Percentiles rank a stretch among this genome's conserved stretches.
phyloP scores from a whole-genome alignment of 139 green algal species.

The Trebouxia sp. region DNA sequence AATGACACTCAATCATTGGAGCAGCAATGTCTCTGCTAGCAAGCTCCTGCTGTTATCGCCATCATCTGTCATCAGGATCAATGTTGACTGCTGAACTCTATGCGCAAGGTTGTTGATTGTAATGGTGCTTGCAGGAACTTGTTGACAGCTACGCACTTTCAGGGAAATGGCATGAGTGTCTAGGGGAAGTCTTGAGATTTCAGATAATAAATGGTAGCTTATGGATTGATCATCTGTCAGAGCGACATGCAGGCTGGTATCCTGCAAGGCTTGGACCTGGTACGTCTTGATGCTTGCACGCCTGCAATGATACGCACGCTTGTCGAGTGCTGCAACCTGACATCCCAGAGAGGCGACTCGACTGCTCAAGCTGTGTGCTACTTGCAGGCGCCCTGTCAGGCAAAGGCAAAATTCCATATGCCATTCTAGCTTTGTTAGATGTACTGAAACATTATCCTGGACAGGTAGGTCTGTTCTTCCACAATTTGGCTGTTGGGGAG shows the following conservation, averaged over 20 bases:
- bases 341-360: neutral
- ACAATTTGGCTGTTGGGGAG: neutral
- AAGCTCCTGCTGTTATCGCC: neutral
- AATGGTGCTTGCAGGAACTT: conserved; percentile 24
- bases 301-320: neutral
- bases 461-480: conserved; percentile 31
- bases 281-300: neutral
- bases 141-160: conserved; percentile 29
- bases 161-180: conserved; percentile 36
- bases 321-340: neutral
- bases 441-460: conserved; percentile 40
- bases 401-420: conserved; percentile 53
- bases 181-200: conserved; percentile 50
- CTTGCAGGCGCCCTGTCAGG: conserved; percentile 25
- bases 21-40: neutral
- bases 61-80: neutral
- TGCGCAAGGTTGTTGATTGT: neutral
- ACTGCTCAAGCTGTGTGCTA: neutral
- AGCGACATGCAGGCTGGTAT: conserved; percentile 43
- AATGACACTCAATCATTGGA: neutral
- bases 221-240: conserved; percentile 50
- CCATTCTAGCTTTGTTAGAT: conserved; percentile 45
- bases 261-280: conserved; percentile 34
- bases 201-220: conserved; percentile 50
- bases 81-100: neutral